Conservation (phyloP, 2,329 filamentous ascomycete species). For the Pseudogymnoascus sp. region DNA sequence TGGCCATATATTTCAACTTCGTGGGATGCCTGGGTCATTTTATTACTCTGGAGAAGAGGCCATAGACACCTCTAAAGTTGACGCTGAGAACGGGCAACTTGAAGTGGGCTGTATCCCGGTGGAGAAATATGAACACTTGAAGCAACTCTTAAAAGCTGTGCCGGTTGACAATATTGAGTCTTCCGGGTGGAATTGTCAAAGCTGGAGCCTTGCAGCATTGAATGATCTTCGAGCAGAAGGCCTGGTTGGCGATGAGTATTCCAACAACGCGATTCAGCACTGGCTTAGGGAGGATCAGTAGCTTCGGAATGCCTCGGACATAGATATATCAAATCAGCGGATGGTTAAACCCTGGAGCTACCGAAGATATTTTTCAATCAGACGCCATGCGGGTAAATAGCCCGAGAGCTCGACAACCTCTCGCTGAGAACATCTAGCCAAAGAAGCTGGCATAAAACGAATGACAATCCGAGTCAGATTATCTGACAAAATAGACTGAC, state of each 20-base stretch:
- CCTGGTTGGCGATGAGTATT: neutral
- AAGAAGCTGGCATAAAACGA: too few species aligned
- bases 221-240: constrained; percentile 1
- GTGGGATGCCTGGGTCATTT: constrained; percentile 10
- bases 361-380: too few species aligned
- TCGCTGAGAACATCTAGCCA: too few species aligned
- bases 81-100: neutral
- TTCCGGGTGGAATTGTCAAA: constrained; percentile 11
- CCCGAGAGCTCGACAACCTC: too few species aligned
- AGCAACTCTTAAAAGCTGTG: constrained; percentile 4
- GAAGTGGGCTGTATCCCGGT: constrained; percentile 8
- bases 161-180: constrained; percentile 7
- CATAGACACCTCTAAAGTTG: constrained; percentile 5
- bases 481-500: neutral
- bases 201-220: constrained; percentile 7
- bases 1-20: constrained; percentile 10
- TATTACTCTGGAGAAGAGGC: constrained; percentile 2
- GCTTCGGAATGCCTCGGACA: neutral
- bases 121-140: constrained; percentile 2
- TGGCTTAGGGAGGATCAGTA: neutral
- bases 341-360: too few species aligned
- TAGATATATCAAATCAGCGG: neutral
- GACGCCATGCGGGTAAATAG: too few species aligned
- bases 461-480: too few species aligned
- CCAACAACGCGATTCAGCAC: neutral